Conservation (phyloP, 768 basidiomycete species). For the Exsudoporus frostii region DNA sequence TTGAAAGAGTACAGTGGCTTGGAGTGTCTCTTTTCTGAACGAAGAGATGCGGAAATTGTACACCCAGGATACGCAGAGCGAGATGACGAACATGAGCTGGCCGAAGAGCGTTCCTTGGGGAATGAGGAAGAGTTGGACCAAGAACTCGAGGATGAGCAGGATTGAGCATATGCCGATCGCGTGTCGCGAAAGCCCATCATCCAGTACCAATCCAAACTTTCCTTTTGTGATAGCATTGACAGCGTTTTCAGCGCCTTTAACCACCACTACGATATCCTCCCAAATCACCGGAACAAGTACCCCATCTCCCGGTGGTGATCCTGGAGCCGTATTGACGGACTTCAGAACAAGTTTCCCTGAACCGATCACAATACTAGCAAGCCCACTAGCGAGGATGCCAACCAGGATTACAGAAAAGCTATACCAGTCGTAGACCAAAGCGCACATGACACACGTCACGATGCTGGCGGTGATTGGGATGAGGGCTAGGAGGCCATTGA, state of each 20-base stretch:
- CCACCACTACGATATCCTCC: conserved; percentile 21
- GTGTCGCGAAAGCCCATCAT: not conserved
- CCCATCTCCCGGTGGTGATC: conserved; percentile 28
- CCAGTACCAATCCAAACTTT: conserved; percentile 19
- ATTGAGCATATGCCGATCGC: conserved; percentile 26
- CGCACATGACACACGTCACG: conserved; percentile 23
- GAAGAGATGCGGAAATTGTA: conserved; percentile 31
- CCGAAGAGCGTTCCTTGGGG: conserved; percentile 33
- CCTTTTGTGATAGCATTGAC: conserved; percentile 31
- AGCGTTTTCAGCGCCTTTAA: conserved; percentile 27
- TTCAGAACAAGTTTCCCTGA: conserved; percentile 20
- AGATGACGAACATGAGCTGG: conserved; percentile 34
- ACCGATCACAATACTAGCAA: conserved; percentile 26
- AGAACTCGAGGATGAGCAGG: conserved; percentile 28
- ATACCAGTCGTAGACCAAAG: conserved; percentile 28
- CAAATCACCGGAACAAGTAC: conserved; percentile 12
- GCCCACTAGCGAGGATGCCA: conserved; percentile 31
- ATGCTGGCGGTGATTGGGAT: conserved; percentile 28
- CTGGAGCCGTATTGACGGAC: conserved; percentile 2
- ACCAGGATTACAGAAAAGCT: conserved; percentile 29
- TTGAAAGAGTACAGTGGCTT: conserved; percentile 20
- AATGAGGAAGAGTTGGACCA: conserved; percentile 32
- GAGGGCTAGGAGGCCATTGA: conserved; percentile 6
- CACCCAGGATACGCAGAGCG: conserved; percentile 33
- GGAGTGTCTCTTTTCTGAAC: conserved; percentile 26